Base-by-base conservation (phyloP, 495 filamentous ascomycete species). In the Xylaria bambusicola region DNA sequence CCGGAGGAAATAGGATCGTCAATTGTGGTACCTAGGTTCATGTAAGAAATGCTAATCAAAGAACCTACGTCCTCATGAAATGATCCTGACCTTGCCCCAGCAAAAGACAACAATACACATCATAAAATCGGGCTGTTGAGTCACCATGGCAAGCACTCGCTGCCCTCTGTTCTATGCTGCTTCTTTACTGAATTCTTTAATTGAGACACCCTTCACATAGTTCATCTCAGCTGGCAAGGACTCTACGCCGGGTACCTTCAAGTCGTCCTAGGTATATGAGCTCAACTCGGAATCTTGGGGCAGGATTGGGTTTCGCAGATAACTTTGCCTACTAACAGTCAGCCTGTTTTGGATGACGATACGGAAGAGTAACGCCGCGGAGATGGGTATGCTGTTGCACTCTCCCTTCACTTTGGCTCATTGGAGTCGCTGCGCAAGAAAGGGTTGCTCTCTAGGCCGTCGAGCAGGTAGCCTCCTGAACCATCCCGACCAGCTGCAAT, bases 361-460 rank as follows among this genome's bases (percentile, higher is more conserved):
- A 45, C 13, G 23, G 29, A 27, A 15, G n/a, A 51, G 18, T 44
- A 31, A 40, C 26, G 6, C 29, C 18, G 20, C 15, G 4, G 26
- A 46, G 47, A n/a, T 8, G 29, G 26, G 13, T 26, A 24, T 4
- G 21, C 4, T 40, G 20, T 40, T 21, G 5, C 27, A 18, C 21
- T 53, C 27, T 18, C 36, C 21, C 2, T 52, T 60, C 41, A 59
- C 12, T 23, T 24, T 13, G 23, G 47, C 10, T 46, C 2, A 6
- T 13, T 27, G 40, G 40, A 24, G n/a, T 26, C 20, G 48, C 20
- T 38, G 36, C 15, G 26, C 23, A 60, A 1, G 29, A 60, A 60
- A 5, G 57, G 62, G 26, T 66, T 68, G 61, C 58, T 56, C 52
- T 64, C 61, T 52, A 66, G 58, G 24, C 68, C 68, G 58, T 70